Base-by-base conservation (phyloP, 768 basidiomycete species). In the Hericium erinaceus region DNA sequence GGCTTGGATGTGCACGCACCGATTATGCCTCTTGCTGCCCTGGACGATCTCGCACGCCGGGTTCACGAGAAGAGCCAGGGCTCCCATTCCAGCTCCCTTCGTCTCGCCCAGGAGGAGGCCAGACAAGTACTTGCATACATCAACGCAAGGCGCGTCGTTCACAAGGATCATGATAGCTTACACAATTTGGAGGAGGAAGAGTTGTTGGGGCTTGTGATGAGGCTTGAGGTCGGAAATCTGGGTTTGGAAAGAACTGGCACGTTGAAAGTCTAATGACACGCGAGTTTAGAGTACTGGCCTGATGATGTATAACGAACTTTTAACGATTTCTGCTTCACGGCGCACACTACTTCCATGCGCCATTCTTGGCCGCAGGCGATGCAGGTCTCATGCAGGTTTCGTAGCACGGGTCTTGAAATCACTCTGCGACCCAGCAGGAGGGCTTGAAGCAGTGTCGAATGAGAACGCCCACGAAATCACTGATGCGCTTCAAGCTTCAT, bases 111-210 rank as follows among this genome's bases (percentile, higher is more conserved):
- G 5, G 58, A 77, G 76, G 61, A 76, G 81, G 77, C 56, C 10
- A 40, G 18, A n/a, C 54, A 49, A n/a, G 77, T 85, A 48, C 69
- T 84, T 40, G 76, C 82, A 58, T 84, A 86, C 64, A 77, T 85
- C 64, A 89, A 89, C 54, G 85, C 85, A 6, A 75, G 87, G 24
- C 77, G 81, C 39, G 73, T 89, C 49, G 77, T 89, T 3, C 85
- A 89, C 61, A 69, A 76, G 24, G 87, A 89, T 68, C 85, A 84
- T 65, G 73, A 73, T 13, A 74, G 74, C 28, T 74, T 85, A 55
- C 81, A 87, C 62, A 86, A 83, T 63, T 69, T 90, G 40, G 86
- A 89, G 69, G 68, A 75, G 44, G 88, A 90, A 64, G 73, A 76
- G 33, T 69, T 89, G 12, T 84, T 80, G 4, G 86, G 87, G 9